Evolutionary conservation across 2,329 filamentous ascomycete species (phyloP), one percentile per base, ranked within the genome.

Genomic region (Dothistroma pini): DNA sequence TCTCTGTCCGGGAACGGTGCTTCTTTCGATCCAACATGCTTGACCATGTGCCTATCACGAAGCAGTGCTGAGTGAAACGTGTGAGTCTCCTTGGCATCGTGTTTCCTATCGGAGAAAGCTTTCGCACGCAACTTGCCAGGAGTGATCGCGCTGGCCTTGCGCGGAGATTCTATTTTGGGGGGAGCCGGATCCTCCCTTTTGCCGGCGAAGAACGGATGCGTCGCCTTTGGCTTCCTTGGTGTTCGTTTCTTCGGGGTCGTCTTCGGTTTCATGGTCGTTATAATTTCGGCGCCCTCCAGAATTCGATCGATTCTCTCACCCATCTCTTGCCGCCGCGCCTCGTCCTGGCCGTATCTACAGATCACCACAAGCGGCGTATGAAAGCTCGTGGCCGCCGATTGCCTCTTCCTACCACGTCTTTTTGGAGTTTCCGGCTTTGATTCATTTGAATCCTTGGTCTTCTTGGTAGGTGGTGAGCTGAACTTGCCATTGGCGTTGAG

Each of bases 1-100:
- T 80, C 88, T 64, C 81, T 80, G 54, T 84, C 82, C 41, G 90
- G 90, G 88, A 90, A 95, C n/a, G 85, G 79, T 3, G 90, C 84
- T 57, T 89, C 81, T 63, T 80, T 78, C 9, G 87, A 81, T 2
- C 89, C 89, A 0, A 87, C 85, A n/a, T 88, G 80, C 68, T 85
- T 90, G 4, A 85, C 56, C 69, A 69, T 66, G 48, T 74, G 61
- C 31, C 73, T 64, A 55, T 73, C 72, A 56, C 68, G 71, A n/a
- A 73, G 62, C 32, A 72, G 57, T 7, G 65, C 68, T 16, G 71
- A 73, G 14, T 63, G 66, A 34, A 68, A 60, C n/a, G 63, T 53
- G 48, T 63, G 63, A 16, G 60, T 41, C 31, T 71, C 69, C 58
- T 55, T 63, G 7, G 63, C 32, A 8, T 65, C 63, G 16, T 55